Base-by-base conservation (phyloP, 208 protist species). In the Acanthamoeba lenticulata region DNA sequence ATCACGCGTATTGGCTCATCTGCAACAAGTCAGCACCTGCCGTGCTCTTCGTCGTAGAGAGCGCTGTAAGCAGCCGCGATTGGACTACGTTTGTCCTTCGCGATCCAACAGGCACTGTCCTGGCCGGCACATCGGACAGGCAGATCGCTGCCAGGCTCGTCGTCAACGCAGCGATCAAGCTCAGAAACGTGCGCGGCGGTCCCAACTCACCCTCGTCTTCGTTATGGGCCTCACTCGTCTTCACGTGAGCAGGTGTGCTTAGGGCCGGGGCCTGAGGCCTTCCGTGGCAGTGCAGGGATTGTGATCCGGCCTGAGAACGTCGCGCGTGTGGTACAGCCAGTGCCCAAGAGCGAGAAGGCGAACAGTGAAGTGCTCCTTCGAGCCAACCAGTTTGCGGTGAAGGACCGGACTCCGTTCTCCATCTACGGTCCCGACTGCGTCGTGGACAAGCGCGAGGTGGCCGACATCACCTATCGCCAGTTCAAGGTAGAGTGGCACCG, bases 391-490 rank as follows among this genome's bases (percentile, higher is more conserved):
- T 34, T 5, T 34, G 5, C 62, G 24, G n/a, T 72, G 21, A 72
- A 72, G 62, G 62, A 38, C 5, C 32, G 9, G 9, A 83, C 72
- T 11, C 72, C 72, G 72, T 83, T 32, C 40, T 83, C 72, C 13
- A 83, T 83, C 72, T 83, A 83, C 19, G 29, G n/a, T 13, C 38
- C 62, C n/a, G 38, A 49, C 3, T 17, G 24, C 6, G 72, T 7
- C 72, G 72, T 83, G 42, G 9, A 4, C 38, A 42, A 17, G 72
- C 38, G 49, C 38, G 27, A 83, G 40, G 72, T 83, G 34, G 72
- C 72, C 72, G 42, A 83, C 19, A 49, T 83, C 72, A 83, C 72
- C 40, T 83, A 83, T n/a, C 4, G 38, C 13, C 40, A 83, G 72
- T 34, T 83, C 27, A 44, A 38, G 42, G 42, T 21, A 0, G 72